Conservation (phyloP, 192 early-diverging fungal species). For the Rhizophagus prolifer region DNA sequence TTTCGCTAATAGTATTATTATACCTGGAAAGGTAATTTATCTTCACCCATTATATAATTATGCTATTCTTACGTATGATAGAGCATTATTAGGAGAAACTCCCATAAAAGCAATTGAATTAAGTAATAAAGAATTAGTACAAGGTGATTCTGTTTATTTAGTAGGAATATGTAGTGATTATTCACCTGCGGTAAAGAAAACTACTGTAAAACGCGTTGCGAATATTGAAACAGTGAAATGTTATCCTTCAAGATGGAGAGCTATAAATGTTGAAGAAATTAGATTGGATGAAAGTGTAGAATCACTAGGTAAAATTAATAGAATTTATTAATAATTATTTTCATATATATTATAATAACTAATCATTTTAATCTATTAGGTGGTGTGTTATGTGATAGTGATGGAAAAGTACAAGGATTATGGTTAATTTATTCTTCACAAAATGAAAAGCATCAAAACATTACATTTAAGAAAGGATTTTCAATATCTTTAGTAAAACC, state of each 20-base stretch:
- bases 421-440: slow-evolving; percentile 74
- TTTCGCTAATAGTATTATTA: slow-evolving; percentile 83
- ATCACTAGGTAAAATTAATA: slow-evolving; percentile 45
- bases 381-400: slow-evolving; percentile 59
- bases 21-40: slow-evolving; percentile 80
- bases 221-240: slow-evolving; percentile 68
- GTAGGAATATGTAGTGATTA: slow-evolving; percentile 57
- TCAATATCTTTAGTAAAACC: slow-evolving; percentile 50
- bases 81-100: slow-evolving; percentile 68
- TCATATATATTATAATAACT: background rate
- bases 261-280: slow-evolving; percentile 60
- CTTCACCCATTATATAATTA: slow-evolving; percentile 89
- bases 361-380: slow-evolving; percentile 23
- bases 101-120: slow-evolving; percentile 64
- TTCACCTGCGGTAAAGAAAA: slow-evolving; percentile 58
- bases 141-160: slow-evolving; percentile 63
- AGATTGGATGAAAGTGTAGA: slow-evolving; percentile 65
- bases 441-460: slow-evolving; percentile 61
- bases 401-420: slow-evolving; percentile 62
- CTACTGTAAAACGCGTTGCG: slow-evolving; percentile 53
- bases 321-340: no score
- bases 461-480: slow-evolving; percentile 58
- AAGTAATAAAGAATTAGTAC: slow-evolving; percentile 54
- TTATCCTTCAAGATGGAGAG: slow-evolving; percentile 61
- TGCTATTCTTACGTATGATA: slow-evolving; percentile 81